A percentile compares a stretch with the other conserved stretches of the same genome.
phyloP scores from a whole-genome alignment of 441 rosid genomes.

The Erysimum cheiri region DNA sequence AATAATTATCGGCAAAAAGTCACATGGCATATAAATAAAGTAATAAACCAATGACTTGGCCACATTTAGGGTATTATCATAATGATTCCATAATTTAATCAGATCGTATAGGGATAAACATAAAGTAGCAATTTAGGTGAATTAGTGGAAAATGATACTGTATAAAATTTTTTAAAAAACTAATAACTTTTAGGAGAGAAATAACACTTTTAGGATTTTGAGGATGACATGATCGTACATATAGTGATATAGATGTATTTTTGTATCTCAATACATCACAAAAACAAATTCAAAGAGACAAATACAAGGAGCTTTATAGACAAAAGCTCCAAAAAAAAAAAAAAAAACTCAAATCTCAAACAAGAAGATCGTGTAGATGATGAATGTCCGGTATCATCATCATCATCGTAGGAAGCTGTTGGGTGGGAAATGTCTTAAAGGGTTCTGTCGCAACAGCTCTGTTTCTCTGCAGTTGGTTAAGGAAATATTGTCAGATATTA shows the following conservation, averaged over 20 bases:
- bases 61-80: background rate
- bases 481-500: background rate
- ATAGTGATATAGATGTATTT: background rate
- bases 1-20: background rate
- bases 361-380: constrained; percentile 40
- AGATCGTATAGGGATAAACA: background rate
- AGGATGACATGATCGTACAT: background rate
- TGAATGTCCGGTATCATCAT: constrained; percentile 34
- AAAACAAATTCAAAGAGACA: constrained; percentile 23
- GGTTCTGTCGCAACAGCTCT: constrained; percentile 75
- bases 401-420: constrained; percentile 72
- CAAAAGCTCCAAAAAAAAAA: constrained; percentile 27
- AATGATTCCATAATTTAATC: background rate
- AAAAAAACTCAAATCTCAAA: constrained; percentile 17
- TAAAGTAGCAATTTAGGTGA: background rate
- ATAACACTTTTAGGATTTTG: background rate
- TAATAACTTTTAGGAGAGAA: background rate
- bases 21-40: constrained; percentile 13
- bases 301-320: constrained; percentile 41
- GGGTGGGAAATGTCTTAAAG: constrained; percentile 78
- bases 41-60: constrained; percentile 5
- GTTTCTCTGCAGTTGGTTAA: constrained; percentile 58
- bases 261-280: constrained; percentile 14
- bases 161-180: background rate
- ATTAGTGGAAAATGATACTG: background rate